Base-by-base conservation (phyloP, 345 rosid species). In the Brassica incana region DNA sequence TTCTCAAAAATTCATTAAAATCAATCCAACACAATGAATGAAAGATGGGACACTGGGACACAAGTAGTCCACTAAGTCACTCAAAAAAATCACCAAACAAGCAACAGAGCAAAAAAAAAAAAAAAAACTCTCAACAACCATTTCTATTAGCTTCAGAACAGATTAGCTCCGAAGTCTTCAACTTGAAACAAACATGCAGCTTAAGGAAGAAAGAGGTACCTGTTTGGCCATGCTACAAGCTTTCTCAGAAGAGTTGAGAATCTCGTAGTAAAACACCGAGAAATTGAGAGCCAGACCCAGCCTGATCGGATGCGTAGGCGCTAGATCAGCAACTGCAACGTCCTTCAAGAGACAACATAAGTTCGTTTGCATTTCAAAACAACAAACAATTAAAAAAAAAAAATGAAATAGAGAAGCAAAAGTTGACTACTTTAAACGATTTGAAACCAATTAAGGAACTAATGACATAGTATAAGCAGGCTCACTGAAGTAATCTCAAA, bases 211-310 rank as follows among this genome's bases (percentile, higher is more conserved):
- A 40, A 65, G 20, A 52, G 16, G 20, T 40, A 89, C 93, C 91
- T 89, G 91, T 81, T 89, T 89, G 65, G 93, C 93, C 83, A 89
- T 89, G 81, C 76, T 89, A 80, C 93, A 89, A 77, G 93, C 93
- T 70, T 84, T 87, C 77, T 89, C 93, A 1, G 93, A 86, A 63
- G 93, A 89, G 60, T 87, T 89, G 81, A 89, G 82, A 67, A 89
- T 89, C 87, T 89, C 91, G 29, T 89, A 89, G 82, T 89, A 89
- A 79, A 89, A 89, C 73, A 89, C 93, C 0, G 93, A 89, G 85
- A 89, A 89, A 83, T 89, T 89, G 50, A 89, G 84, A 18, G 93
- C 93, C 66, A 89, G 68, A 64, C 93, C 93, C 52, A 89, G 82
- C 70, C 93, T 85, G 63, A 89, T 88, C 29, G 93, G 93, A 82